Percentiles rank a stretch among this genome's conserved stretches.
These are phyloP conservation scores for Plenodomus tracheiphilus DNA, from an alignment of 2,329 filamentous ascomycete genomes.

Conservation along the genomic window DNA sequence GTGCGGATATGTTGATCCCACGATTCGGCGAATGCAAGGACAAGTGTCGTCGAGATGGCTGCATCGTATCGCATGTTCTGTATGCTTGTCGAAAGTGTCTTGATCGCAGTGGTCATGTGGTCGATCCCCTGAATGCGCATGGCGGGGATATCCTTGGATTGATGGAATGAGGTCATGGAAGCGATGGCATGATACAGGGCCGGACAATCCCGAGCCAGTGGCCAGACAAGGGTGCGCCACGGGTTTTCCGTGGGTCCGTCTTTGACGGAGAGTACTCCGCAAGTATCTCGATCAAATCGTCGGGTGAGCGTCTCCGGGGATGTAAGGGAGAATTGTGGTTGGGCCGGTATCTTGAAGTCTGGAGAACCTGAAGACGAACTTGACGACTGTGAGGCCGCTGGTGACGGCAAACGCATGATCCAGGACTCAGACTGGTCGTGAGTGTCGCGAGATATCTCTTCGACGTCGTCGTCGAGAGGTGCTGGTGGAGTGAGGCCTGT, in stretches of 20 bases:
- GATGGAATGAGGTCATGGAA: conserved; percentile 71
- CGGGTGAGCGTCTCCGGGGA: conserved; percentile 65
- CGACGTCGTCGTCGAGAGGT: conserved; percentile 53
- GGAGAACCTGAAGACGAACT: conserved; percentile 36
- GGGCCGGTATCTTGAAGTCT: conserved; percentile 37
- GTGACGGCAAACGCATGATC: conserved; percentile 45
- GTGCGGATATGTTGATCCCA: conserved; percentile 72
- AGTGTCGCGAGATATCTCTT: conserved; percentile 56
- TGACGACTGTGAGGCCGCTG: conserved; percentile 40
- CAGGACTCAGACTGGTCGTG: conserved; percentile 39
- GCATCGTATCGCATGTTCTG: conserved; percentile 66
- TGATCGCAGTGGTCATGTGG: conserved; percentile 68
- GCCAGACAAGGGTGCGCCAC: conserved; percentile 73
- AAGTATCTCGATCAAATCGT: conserved; percentile 68
- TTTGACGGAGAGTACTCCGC: conserved; percentile 71
- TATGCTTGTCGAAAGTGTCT: conserved; percentile 62
- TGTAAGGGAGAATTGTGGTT: conserved; percentile 54
- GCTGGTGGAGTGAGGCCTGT: conserved; percentile 33
- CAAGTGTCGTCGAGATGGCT: conserved; percentile 70
- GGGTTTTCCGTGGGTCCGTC: conserved; percentile 71
- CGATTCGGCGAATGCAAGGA: conserved; percentile 69
- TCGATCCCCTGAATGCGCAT: conserved; percentile 67
- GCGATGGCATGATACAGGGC: conserved; percentile 70
- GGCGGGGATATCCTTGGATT: conserved; percentile 59
- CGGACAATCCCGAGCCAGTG: conserved; percentile 64